These are phyloP conservation scores for Chlorella sp. DNA, from an alignment of 139 green algal genomes.

Conservation along the genomic window DNA sequence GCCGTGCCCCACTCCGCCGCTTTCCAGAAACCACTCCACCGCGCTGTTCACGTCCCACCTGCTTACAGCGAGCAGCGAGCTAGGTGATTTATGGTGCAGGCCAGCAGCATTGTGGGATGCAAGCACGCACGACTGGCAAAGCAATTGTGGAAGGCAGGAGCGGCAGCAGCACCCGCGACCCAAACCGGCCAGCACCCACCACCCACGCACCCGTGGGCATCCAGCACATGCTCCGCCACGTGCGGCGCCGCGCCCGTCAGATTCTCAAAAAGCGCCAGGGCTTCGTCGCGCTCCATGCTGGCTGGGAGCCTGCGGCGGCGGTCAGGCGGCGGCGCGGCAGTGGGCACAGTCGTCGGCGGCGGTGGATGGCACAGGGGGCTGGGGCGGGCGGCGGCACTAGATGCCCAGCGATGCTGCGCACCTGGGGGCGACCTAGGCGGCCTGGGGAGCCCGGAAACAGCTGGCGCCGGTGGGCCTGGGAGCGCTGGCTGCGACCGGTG, in stretches of 20 bases:
- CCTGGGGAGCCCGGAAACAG: too few relatives aligned
- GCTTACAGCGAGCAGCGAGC: background rate
- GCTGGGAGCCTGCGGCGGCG: background rate
- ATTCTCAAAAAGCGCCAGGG: slow-evolving; percentile 6
- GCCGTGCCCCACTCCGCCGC: slow-evolving; percentile 27
- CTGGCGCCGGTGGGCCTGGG: too few relatives aligned
- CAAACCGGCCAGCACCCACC: background rate
- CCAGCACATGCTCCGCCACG: slow-evolving; percentile 35
- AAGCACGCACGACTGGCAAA: too few relatives aligned
- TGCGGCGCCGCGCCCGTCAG: background rate
- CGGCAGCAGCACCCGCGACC: background rate
- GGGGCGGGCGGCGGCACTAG: too few relatives aligned
- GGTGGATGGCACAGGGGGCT: too few relatives aligned
- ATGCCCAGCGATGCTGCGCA: too few relatives aligned
- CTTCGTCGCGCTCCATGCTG: slow-evolving; percentile 20
- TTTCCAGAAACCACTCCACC: slow-evolving; percentile 30
- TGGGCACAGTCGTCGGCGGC: background rate
- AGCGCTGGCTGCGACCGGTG: too few relatives aligned
- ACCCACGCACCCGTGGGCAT: slow-evolving; percentile 9
- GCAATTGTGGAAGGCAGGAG: too few relatives aligned
- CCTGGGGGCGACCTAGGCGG: too few relatives aligned
- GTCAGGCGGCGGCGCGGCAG: background rate
- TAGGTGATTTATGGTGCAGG: too few relatives aligned
- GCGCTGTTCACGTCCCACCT: slow-evolving; percentile 24
- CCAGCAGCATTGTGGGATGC: too few relatives aligned